A percentile compares a stretch with the other conserved stretches of the same genome.
phyloP scores from a whole-genome alignment of 148 eudicot genomes.

The Amaranthus cruentus region DNA sequence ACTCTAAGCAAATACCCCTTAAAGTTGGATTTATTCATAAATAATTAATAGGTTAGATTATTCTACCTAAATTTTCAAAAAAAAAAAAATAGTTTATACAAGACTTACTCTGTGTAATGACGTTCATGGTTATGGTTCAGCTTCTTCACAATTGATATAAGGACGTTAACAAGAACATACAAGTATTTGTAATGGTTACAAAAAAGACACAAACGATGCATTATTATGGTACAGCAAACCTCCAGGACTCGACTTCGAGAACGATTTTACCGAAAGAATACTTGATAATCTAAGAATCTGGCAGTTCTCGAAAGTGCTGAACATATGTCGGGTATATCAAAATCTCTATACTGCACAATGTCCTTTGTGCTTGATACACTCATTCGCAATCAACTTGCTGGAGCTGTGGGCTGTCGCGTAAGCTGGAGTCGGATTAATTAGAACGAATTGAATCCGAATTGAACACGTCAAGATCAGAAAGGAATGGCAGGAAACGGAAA shows the following conservation, averaged over 20 bases:
- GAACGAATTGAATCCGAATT: not conserved
- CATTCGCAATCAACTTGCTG: constrained; percentile 1
- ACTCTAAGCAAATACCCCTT: no score
- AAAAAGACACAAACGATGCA: not conserved
- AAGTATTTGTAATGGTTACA: not conserved
- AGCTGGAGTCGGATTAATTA: no score
- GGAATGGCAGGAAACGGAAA: not conserved
- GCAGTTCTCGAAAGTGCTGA: not conserved
- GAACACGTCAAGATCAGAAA: not conserved
- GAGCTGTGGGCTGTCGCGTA: not conserved
- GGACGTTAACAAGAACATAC: not conserved
- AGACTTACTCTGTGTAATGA: no score
- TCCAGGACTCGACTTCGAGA: not conserved
- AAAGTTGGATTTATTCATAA: no score
- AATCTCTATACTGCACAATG: constrained; percentile 4
- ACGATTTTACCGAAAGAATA: not conserved
- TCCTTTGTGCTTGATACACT: not conserved
- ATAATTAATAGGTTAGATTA: no score
- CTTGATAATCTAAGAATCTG: not conserved
- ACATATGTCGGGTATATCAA: not conserved
- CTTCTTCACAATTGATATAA: not conserved
- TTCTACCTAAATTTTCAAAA: no score
- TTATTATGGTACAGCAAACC: not conserved
- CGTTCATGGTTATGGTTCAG: no score
- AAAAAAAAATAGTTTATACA: no score